Conservation (phyloP, 2,329 filamentous ascomycete genomes). For the Beauveria bassiana region DNA sequence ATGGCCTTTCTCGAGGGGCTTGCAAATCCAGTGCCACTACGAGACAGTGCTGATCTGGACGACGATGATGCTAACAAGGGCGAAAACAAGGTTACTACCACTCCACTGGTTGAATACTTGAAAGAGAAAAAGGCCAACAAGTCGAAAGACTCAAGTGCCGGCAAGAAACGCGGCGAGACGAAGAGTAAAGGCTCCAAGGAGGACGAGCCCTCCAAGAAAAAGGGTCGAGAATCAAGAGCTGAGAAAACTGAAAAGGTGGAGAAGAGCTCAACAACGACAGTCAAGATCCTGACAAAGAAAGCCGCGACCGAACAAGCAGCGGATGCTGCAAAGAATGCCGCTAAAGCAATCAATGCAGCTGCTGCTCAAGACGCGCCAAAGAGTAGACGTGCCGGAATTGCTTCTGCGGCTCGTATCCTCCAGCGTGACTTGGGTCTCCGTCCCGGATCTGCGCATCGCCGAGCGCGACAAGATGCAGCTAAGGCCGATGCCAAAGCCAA, state of each 20-base stretch:
- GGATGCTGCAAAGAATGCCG: slow-evolving; percentile 36
- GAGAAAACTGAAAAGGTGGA: slow-evolving; percentile 2
- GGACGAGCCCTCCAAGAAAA: slow-evolving; percentile 53
- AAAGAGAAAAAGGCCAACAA: slow-evolving; percentile 85
- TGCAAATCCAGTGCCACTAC: slow-evolving; percentile 56
- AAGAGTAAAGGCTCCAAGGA: slow-evolving; percentile 44
- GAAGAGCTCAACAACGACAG: slow-evolving; percentile 41
- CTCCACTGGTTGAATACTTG: slow-evolving; percentile 82
- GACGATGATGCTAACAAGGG: slow-evolving; percentile 36
- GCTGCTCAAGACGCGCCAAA: slow-evolving; percentile 36
- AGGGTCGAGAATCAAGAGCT: slow-evolving; percentile 50
- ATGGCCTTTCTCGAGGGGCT: slow-evolving; percentile 85
- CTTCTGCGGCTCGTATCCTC: slow-evolving; percentile 55
- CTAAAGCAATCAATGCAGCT: slow-evolving; percentile 25
- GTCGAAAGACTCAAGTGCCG: slow-evolving; percentile 47
- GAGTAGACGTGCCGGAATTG: slow-evolving; percentile 52
- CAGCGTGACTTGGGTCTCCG: slow-evolving; percentile 60
- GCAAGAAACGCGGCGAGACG: slow-evolving; percentile 34
- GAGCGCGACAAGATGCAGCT: slow-evolving; percentile 50
- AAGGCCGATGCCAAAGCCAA: slow-evolving; percentile 39
- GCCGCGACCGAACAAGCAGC: slow-evolving; percentile 40
- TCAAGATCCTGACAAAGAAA: slow-evolving; percentile 57
- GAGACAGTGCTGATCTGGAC: slow-evolving; percentile 36
- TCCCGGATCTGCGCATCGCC: slow-evolving; percentile 53
- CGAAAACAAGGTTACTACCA: slow-evolving; percentile 63